Evolutionary conservation across 108 stramenopile species (phyloP).

Genomic region (Cyclotella baltica): DNA sequence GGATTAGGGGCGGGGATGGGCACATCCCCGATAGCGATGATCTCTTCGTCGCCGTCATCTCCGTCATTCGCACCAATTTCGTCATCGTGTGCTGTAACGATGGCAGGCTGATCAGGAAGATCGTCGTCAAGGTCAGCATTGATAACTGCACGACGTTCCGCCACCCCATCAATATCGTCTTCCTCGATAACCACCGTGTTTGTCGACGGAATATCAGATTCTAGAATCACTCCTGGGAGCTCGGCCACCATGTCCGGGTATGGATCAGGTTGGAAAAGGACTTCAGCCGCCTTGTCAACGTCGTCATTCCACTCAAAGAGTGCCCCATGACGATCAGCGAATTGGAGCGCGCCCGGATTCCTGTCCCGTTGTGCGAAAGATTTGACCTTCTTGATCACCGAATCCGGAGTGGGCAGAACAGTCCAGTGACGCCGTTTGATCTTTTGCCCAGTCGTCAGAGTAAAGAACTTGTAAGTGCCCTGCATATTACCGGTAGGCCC

Average conservation of each 20-base stretch:
- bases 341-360: not conserved
- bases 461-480: constrained; percentile 51
- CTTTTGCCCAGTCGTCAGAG: constrained; percentile 21
- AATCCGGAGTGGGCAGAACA: constrained; percentile 24
- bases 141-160: not conserved
- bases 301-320: constrained; percentile 4
- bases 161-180: not conserved
- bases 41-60: constrained; percentile 8
- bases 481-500: constrained; percentile 46
- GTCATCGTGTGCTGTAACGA: not conserved
- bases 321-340: not conserved
- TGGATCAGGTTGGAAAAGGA: not conserved
- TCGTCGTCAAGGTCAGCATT: not conserved
- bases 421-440: constrained; percentile 37
- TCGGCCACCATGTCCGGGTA: not conserved
- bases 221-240: constrained; percentile 8
- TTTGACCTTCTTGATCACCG: constrained; percentile 39
- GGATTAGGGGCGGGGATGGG: not conserved
- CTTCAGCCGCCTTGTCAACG: constrained; percentile 4
- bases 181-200: not conserved
- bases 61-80: not conserved
- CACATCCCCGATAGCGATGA: not conserved
- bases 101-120: not conserved
- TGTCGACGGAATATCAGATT: not conserved
- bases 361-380: constrained; percentile 14